Conservation (phyloP, 2,329 filamentous ascomycete species). For the Talaromyces sp. region DNA sequence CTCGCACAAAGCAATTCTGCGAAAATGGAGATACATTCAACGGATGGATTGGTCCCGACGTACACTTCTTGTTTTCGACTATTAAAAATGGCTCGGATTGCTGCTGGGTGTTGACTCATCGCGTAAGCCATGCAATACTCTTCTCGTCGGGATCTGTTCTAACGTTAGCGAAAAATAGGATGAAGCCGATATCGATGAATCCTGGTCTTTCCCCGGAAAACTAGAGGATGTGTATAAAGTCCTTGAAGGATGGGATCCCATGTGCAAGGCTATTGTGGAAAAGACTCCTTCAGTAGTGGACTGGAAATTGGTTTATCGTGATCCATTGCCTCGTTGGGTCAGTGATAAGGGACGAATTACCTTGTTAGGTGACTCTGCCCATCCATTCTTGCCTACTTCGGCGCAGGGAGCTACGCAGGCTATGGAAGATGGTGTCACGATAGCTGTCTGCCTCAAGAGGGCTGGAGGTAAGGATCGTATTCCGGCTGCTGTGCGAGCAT, state of each 20-base stretch:
- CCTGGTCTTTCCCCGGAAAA: constrained; percentile 55
- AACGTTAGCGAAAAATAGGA: constrained; percentile 34
- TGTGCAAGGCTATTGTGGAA: constrained; percentile 48
- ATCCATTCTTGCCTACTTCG: constrained; percentile 44
- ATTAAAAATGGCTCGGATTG: constrained; percentile 55
- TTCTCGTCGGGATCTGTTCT: background rate
- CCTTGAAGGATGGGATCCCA: constrained; percentile 52
- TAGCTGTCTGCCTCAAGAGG: constrained; percentile 28
- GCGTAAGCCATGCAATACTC: constrained; percentile 28
- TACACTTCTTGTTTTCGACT: constrained; percentile 47
- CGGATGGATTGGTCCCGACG: constrained; percentile 54
- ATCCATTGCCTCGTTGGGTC: constrained; percentile 28
- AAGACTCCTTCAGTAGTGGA: constrained; percentile 30
- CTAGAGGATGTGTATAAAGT: constrained; percentile 54
- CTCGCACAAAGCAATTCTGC: constrained; percentile 50
- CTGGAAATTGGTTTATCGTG: constrained; percentile 35
- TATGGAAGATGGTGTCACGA: constrained; percentile 46
- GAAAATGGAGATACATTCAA: constrained; percentile 53
- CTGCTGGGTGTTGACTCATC: constrained; percentile 58
- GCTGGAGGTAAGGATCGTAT: constrained; percentile 34
- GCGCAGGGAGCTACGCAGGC: constrained; percentile 46
- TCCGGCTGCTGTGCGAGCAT: constrained; percentile 44
- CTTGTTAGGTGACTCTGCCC: constrained; percentile 41
- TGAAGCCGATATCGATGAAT: constrained; percentile 56
- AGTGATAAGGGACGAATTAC: constrained; percentile 31